A percentile compares a stretch with the other conserved stretches of the same genome.
Conservation (phyloP, 2,329 filamentous ascomycete species). For the Anthostomella pinea region DNA sequence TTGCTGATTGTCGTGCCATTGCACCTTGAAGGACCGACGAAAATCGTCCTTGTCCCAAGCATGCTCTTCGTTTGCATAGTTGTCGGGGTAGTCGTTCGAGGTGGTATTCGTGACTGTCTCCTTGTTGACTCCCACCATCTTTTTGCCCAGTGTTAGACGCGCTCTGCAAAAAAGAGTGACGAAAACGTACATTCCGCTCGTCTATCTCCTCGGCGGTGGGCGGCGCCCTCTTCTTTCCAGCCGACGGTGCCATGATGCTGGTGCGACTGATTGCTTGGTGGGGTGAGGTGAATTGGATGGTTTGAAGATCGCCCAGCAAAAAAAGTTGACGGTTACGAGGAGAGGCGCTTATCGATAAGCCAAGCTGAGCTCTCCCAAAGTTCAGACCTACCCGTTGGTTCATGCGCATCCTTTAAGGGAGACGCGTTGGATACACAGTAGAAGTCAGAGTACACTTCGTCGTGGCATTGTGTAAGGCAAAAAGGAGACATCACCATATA, state of each 20-base stretch:
- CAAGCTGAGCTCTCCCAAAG: too few relatives aligned
- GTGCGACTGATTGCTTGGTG: constrained; percentile 11
- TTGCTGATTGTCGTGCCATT: constrained; percentile 80
- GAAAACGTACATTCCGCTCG: constrained; percentile 26
- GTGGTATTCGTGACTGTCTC: constrained; percentile 89
- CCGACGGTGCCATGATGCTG: constrained; percentile 31
- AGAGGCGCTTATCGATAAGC: constrained; percentile 22
- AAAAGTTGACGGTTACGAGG: constrained; percentile 25
- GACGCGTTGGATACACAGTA: background rate
- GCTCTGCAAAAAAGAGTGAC: background rate
- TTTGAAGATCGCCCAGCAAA: constrained; percentile 15
- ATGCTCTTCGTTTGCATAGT: constrained; percentile 85
- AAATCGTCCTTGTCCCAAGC: constrained; percentile 76
- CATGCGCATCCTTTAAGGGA: constrained; percentile 9
- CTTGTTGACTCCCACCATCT: constrained; percentile 83
- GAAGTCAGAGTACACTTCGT: too few relatives aligned
- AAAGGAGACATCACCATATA: too few relatives aligned
- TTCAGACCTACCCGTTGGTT: constrained; percentile 8
- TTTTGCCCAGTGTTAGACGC: constrained; percentile 12
- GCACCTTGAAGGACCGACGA: constrained; percentile 64
- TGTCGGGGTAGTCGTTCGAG: constrained; percentile 88
- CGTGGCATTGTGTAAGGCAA: too few relatives aligned
- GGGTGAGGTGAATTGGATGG: constrained; percentile 23
- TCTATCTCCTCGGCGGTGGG: constrained; percentile 26
- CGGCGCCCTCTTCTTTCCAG: constrained; percentile 21